These are phyloP conservation scores for Aspergillus carbonarius DNA, from an alignment of 2,329 filamentous ascomycete genomes.

Conservation along the genomic window DNA sequence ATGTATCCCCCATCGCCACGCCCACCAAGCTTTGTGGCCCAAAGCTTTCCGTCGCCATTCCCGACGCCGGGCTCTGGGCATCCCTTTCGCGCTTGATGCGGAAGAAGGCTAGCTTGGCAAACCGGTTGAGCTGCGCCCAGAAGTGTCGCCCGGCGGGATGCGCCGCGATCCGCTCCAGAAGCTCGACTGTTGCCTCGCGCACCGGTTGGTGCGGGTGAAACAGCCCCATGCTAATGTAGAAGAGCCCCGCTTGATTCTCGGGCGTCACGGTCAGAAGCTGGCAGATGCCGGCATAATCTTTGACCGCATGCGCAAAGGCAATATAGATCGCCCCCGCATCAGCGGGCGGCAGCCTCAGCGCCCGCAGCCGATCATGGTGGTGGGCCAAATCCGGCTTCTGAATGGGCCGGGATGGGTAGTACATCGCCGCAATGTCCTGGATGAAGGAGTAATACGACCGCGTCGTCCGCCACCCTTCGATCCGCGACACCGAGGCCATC, in stretches of 20 bases:
- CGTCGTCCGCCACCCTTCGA: constrained; percentile 96
- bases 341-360: constrained; percentile 71
- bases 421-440: constrained; percentile 58
- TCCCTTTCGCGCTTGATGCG: constrained; percentile 68
- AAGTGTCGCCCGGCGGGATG: constrained; percentile 93
- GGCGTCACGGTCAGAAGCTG: constrained; percentile 79
- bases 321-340: constrained; percentile 84
- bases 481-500: constrained; percentile 84
- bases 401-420: constrained; percentile 39
- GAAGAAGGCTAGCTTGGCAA: constrained; percentile 82
- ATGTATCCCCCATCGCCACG: constrained; percentile 34
- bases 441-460: constrained; percentile 95
- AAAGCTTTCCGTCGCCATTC: constrained; percentile 23
- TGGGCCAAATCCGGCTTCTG: constrained; percentile 71
- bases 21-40: constrained; percentile 38
- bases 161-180: constrained; percentile 77
- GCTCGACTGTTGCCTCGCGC: constrained; percentile 70
- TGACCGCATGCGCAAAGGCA: constrained; percentile 71
- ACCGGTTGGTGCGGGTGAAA: constrained; percentile 87
- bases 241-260: constrained; percentile 82
- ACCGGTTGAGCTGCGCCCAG: constrained; percentile 82
- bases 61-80: constrained; percentile 24
- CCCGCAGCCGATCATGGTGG: constrained; percentile 85
- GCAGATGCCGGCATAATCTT: constrained; percentile 80
- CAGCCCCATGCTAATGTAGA: constrained; percentile 85